Evolutionary conservation across 768 basidiomycete species (phyloP).

Genomic region (Mycena vitilis): DNA sequence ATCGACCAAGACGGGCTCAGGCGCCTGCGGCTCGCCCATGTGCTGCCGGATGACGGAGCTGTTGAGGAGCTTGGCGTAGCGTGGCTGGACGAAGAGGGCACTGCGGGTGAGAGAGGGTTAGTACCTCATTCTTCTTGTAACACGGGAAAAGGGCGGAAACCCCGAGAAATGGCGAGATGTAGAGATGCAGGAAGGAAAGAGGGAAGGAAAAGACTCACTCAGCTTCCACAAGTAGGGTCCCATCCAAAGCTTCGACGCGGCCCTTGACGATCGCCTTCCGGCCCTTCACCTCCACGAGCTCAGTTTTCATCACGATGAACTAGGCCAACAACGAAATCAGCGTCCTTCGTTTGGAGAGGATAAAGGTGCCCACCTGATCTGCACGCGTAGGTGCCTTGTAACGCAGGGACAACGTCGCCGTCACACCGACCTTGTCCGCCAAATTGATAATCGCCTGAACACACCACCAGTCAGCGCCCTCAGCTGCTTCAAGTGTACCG

Average conservation of each 20-base stretch:
- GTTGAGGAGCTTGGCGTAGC: conserved; percentile 83
- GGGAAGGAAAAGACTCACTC: conserved; percentile 59
- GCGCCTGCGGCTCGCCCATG: conserved; percentile 65
- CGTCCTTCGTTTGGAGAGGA: neutral
- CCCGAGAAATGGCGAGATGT: neutral
- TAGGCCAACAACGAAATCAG: conserved; percentile 43
- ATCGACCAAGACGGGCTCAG: conserved; percentile 9
- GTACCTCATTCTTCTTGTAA: neutral
- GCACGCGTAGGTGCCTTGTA: conserved; percentile 92
- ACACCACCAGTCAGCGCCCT: conserved; percentile 9
- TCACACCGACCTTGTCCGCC: conserved; percentile 92
- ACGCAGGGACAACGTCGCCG: conserved; percentile 83
- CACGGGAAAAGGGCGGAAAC: neutral
- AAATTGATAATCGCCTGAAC: conserved; percentile 84
- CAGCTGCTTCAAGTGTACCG: neutral
- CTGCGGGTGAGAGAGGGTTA: conserved; percentile 47
- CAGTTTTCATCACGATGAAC: conserved; percentile 87
- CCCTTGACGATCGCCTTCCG: conserved; percentile 82
- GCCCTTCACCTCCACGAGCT: conserved; percentile 74
- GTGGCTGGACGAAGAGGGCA: conserved; percentile 89
- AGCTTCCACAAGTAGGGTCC: conserved; percentile 85
- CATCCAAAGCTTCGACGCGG: conserved; percentile 82
- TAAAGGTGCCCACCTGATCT: conserved; percentile 70
- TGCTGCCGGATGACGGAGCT: conserved; percentile 67
- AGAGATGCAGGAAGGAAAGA: conserved; percentile 1